Evolutionary conservation across 768 basidiomycete genomes (phyloP).

Genomic region (Lyophyllum decastes): DNA sequence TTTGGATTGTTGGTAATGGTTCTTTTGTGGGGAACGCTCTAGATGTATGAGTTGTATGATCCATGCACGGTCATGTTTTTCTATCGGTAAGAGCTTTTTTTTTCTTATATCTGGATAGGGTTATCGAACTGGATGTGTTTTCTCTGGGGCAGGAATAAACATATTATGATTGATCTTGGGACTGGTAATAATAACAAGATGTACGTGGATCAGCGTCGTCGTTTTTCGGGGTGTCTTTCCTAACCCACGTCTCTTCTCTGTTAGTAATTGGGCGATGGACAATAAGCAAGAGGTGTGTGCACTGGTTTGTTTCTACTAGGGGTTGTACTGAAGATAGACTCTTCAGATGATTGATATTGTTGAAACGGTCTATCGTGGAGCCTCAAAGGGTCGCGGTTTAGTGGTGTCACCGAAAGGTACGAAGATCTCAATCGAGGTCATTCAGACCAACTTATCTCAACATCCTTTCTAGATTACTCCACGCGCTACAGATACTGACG

Average conservation of each 20-base stretch:
- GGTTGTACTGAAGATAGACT: conserved; percentile 1
- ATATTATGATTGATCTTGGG: conserved; percentile 99
- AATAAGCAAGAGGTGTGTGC: conserved; percentile 90
- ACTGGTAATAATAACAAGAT: conserved; percentile 99
- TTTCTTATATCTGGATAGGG: background rate
- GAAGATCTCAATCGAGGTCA: conserved; percentile 10
- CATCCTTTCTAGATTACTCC: conserved; percentile 37
- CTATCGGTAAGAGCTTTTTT: conserved; percentile 68
- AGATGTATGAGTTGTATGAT: conserved; percentile 99
- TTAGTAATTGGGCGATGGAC: conserved; percentile 98
- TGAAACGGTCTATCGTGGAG: conserved; percentile 97
- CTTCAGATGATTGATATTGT: conserved; percentile 92
- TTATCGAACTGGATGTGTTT: background rate
- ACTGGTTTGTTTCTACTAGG: background rate
- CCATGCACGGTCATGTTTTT: conserved; percentile 98
- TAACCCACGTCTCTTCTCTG: conserved; percentile 6
- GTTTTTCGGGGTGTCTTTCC: background rate
- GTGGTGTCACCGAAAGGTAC: conserved; percentile 95
- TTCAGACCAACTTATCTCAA: background rate
- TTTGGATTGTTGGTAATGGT: background rate
- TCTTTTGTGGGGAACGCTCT: conserved; percentile 2
- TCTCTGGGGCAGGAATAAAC: conserved; percentile 73
- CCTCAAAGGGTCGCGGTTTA: conserved; percentile 95
- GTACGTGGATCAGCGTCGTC: conserved; percentile 46
- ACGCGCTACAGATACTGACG: conserved; percentile 43